phyloP scores from a whole-genome alignment of 2,329 filamentous ascomycete genomes.

The Sporothrix humicola region DNA sequence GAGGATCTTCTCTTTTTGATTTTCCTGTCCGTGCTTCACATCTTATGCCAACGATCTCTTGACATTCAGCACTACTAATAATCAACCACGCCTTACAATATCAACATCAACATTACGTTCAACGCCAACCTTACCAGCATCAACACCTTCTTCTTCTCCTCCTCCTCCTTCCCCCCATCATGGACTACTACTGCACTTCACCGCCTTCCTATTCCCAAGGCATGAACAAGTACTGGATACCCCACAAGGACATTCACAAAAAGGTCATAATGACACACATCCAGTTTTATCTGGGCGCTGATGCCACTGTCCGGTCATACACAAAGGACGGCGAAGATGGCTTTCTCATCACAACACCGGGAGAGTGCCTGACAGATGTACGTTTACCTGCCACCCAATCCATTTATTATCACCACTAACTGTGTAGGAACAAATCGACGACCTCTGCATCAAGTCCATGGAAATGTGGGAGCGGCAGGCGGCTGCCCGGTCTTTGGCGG shows the following conservation, averaged over 20 bases:
- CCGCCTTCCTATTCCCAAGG: slow-evolving; percentile 43
- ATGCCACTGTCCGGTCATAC: slow-evolving; percentile 62
- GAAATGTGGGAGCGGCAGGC: slow-evolving; percentile 64
- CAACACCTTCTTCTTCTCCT: background rate
- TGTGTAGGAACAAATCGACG: slow-evolving; percentile 65
- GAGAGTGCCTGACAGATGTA: slow-evolving; percentile 64
- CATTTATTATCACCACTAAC: too few species aligned
- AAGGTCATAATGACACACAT: slow-evolving; percentile 65
- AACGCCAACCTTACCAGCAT: background rate
- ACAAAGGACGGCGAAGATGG: slow-evolving; percentile 66
- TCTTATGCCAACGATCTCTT: background rate
- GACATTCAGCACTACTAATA: too few species aligned
- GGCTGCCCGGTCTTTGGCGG: slow-evolving; percentile 49
- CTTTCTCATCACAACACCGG: slow-evolving; percentile 64
- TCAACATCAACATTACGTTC: background rate
- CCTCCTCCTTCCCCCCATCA: background rate
- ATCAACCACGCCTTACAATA: background rate
- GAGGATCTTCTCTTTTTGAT: background rate
- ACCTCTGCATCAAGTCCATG: slow-evolving; percentile 64
- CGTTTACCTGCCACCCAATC: slow-evolving; percentile 40
- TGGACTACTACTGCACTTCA: slow-evolving; percentile 19
- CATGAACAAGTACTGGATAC: slow-evolving; percentile 67
- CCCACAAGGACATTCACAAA: slow-evolving; percentile 64
- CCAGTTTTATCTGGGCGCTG: slow-evolving; percentile 63
- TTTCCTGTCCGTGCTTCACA: background rate